phyloP scores from a whole-genome alignment of 257 asterid species.

The Nicotiana obtusifolia region DNA sequence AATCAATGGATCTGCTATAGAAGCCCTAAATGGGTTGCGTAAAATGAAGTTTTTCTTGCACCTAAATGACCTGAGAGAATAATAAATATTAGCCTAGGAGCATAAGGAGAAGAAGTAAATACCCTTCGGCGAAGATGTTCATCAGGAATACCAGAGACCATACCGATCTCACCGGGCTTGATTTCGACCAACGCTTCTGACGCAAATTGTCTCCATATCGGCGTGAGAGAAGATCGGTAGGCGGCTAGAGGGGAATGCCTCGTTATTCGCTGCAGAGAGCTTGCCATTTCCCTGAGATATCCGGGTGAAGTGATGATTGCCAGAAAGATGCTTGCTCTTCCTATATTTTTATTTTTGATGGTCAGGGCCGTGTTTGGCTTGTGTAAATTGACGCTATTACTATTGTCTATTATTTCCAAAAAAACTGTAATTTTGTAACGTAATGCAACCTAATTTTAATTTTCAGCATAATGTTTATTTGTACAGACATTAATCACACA shows the following conservation, averaged over 20 bases:
- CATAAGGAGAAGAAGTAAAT: not conserved
- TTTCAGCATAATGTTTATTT: too few relatives aligned
- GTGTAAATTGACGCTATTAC: not conserved
- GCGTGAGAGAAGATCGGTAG: conserved; percentile 33
- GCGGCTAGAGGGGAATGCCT: conserved; percentile 34
- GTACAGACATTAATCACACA: too few relatives aligned
- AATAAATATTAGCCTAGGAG: not conserved
- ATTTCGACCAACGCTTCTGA: conserved; percentile 69
- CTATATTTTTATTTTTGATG: not conserved
- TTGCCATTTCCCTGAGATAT: conserved; percentile 49
- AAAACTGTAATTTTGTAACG: too few relatives aligned
- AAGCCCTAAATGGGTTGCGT: not conserved
- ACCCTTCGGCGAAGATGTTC: conserved; percentile 83
- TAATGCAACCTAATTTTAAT: too few relatives aligned
- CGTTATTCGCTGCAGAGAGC: conserved; percentile 54
- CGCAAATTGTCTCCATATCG: conserved; percentile 38
- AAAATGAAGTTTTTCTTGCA: not conserved
- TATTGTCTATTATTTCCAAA: too few relatives aligned
- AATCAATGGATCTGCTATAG: not conserved
- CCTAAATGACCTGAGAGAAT: not conserved
- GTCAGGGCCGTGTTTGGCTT: not conserved
- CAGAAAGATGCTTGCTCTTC: not conserved
- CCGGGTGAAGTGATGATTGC: not conserved
- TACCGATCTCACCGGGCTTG: conserved; percentile 80
- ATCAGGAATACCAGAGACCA: conserved; percentile 82